A percentile compares a stretch with the other conserved stretches of the same genome.
Conservation (phyloP, 768 basidiomycete species). For the Leucocoprinus sp. region DNA sequence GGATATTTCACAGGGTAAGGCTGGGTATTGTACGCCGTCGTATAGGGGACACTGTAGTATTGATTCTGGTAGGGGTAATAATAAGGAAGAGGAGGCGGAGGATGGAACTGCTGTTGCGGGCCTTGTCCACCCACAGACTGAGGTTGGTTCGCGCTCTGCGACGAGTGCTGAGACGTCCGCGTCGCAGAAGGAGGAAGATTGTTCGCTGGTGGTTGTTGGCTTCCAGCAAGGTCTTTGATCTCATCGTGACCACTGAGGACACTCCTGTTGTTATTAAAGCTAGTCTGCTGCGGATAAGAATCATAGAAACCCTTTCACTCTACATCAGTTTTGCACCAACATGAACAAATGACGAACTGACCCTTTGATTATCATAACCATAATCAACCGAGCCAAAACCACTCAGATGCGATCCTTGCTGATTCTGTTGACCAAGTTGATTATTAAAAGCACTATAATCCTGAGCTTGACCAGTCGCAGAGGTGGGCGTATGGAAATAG, state of each 20-base stretch:
- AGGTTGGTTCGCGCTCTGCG: slow-evolving; percentile 44
- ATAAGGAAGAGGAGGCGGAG: slow-evolving; percentile 41
- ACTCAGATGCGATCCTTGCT: slow-evolving; percentile 46
- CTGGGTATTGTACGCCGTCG: slow-evolving; percentile 51
- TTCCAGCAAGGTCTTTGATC: slow-evolving; percentile 56
- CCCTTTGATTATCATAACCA: slow-evolving; percentile 63
- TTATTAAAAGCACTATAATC: slow-evolving; percentile 64
- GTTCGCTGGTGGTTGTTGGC: slow-evolving; percentile 39
- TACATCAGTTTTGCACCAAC: slow-evolving; percentile 13
- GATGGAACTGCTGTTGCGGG: slow-evolving; percentile 55
- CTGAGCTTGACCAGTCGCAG: slow-evolving; percentile 57
- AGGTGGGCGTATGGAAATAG: slow-evolving; percentile 75
- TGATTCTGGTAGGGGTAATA: slow-evolving; percentile 64
- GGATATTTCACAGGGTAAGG: slow-evolving; percentile 68
- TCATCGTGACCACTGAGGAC: slow-evolving; percentile 63
- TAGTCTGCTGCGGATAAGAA: slow-evolving; percentile 54
- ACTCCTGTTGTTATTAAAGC: slow-evolving; percentile 56
- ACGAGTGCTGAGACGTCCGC: slow-evolving; percentile 49
- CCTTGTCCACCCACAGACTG: slow-evolving; percentile 56
- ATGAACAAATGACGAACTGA: slow-evolving; percentile 24
- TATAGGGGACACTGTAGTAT: slow-evolving; percentile 68
- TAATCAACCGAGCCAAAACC: slow-evolving; percentile 63
- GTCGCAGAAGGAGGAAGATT: slow-evolving; percentile 45
- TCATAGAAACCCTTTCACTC: slow-evolving; percentile 64
- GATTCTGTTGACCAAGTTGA: slow-evolving; percentile 47